Conservation (phyloP, 805 yeast species). For the Ogataea methylovora region DNA sequence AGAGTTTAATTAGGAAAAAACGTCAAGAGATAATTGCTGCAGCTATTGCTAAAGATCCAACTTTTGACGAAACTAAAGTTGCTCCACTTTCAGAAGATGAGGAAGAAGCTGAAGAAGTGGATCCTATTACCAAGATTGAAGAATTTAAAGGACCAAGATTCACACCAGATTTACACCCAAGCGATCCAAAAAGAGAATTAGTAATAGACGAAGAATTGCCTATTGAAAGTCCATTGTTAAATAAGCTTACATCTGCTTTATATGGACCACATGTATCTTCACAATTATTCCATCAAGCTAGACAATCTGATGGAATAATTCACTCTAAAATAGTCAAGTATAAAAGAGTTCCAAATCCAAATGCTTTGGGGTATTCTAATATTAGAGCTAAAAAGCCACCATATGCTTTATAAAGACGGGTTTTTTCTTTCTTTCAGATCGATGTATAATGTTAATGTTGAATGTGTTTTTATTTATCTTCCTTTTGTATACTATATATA, state of each 20-base stretch:
- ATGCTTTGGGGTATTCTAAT: slow-evolving; percentile 37
- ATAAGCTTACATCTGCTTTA: slow-evolving; percentile 23
- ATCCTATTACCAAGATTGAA: background rate
- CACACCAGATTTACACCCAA: background rate
- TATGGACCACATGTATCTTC: slow-evolving; percentile 17
- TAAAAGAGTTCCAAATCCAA: slow-evolving; percentile 40
- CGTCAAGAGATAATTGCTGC: background rate
- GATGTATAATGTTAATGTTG: background rate
- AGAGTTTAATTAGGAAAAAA: background rate
- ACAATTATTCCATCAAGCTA: slow-evolving; percentile 19
- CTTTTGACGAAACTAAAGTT: too few relatives aligned
- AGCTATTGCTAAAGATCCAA: background rate
- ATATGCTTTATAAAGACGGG: slow-evolving; percentile 18
- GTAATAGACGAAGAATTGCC: slow-evolving; percentile 22
- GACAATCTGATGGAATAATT: slow-evolving; percentile 20
- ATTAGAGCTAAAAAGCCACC: slow-evolving; percentile 38
- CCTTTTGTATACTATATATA: background rate
- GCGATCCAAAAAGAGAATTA: slow-evolving; percentile 15
- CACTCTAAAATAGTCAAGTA: slow-evolving; percentile 33
- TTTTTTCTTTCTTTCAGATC: too few relatives aligned
- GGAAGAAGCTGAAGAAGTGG: too few relatives aligned
- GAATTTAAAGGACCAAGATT: slow-evolving; percentile 1
- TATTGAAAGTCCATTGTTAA: slow-evolving; percentile 30
- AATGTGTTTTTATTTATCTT: background rate
- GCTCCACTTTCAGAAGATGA: too few relatives aligned